Evolutionary conservation across 2,329 filamentous ascomycete species (phyloP).

Genomic region (Fusarium brevicatenulatum): DNA sequence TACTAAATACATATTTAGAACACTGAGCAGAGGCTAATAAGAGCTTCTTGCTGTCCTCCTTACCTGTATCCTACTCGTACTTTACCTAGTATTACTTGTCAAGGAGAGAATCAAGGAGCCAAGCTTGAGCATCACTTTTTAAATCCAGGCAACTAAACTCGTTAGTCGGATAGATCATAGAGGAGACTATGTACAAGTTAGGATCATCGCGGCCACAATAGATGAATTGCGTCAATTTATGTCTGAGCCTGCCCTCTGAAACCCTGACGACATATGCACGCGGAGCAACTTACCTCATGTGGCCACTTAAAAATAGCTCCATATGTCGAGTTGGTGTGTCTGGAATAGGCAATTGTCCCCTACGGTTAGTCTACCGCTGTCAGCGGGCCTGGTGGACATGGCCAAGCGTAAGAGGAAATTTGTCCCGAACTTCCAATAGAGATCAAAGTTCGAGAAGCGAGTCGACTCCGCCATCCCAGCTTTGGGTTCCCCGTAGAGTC

Average conservation of each 20-base stretch:
- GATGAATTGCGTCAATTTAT: neutral
- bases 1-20: too few species aligned
- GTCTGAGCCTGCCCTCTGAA: neutral
- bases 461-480: neutral
- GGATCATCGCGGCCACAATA: too few species aligned
- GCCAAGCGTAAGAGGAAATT: neutral
- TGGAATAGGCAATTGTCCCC: neutral
- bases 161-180: too few species aligned
- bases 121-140: too few species aligned
- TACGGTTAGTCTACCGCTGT: neutral
- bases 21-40: too few species aligned
- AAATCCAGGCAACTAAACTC: too few species aligned
- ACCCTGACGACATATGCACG: accelerated
- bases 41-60: too few species aligned
- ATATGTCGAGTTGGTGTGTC: neutral
- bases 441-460: neutral
- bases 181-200: too few species aligned
- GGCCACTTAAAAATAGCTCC: neutral
- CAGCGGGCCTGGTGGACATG: neutral
- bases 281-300: neutral
- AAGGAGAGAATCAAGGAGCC: too few species aligned
- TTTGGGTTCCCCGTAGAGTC: neutral
- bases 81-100: too few species aligned
- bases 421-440: neutral
- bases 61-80: too few species aligned